Evolutionary conservation across 805 yeast species (phyloP).

Genomic region (Lachancea kluyveri): DNA sequence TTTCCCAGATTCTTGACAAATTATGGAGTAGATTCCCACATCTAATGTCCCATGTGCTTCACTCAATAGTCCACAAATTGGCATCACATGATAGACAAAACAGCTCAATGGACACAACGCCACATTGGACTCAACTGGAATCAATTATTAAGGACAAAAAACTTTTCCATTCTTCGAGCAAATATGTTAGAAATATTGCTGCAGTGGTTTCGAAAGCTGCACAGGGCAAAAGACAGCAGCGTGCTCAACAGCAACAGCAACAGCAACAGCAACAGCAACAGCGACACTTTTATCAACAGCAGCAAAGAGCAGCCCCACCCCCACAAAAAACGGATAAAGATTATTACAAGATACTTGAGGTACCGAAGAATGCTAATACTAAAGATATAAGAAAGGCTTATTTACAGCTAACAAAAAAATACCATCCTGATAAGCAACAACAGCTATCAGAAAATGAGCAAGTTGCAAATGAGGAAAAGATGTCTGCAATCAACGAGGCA

Average conservation of each 20-base stretch:
- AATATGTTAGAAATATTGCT: constrained; percentile 17
- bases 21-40: constrained; percentile 27
- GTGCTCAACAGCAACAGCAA: constrained; percentile 37
- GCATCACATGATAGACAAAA: constrained; percentile 6
- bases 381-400: constrained; percentile 76
- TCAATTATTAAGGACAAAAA: too few relatives aligned
- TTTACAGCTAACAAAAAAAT: constrained; percentile 67
- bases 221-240: constrained; percentile 41
- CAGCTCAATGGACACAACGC: constrained; percentile 11
- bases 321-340: constrained; percentile 42
- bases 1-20: constrained; percentile 13
- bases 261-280: constrained; percentile 35
- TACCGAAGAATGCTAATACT: constrained; percentile 59
- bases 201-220: constrained; percentile 35
- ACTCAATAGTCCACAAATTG: constrained; percentile 11
- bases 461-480: constrained; percentile 69
- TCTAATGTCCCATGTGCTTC: constrained; percentile 20
- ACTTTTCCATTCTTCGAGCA: too few relatives aligned
- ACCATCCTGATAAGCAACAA: constrained; percentile 89
- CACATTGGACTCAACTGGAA: constrained; percentile 12
- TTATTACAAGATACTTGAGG: constrained; percentile 72
- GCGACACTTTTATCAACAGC: constrained; percentile 33
- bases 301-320: constrained; percentile 25
- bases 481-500: constrained; percentile 91
- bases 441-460: constrained; percentile 50